Evolutionary conservation across 2,329 filamentous ascomycete species (phyloP).

Genomic region (Juglanconis oblonga): DNA sequence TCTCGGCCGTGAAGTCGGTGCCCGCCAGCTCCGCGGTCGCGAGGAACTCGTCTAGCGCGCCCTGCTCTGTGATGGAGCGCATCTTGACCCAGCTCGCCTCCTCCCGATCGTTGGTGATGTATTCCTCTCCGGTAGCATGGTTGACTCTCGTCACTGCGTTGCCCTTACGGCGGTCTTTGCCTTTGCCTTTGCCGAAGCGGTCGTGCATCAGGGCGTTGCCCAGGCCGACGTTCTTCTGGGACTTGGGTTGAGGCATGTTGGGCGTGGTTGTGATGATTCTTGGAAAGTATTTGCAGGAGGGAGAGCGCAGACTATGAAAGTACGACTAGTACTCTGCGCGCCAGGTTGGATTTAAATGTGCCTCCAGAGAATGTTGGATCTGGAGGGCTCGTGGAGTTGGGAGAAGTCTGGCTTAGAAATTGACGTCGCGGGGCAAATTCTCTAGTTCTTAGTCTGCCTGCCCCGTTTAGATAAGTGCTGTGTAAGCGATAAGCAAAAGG

Average conservation of each 20-base stretch:
- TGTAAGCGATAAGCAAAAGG: background rate
- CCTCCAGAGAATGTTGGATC: background rate
- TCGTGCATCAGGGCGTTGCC: slow-evolving; percentile 99
- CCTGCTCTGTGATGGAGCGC: slow-evolving; percentile 97
- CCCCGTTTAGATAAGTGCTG: slow-evolving; percentile 16
- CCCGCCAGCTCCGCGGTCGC: slow-evolving; percentile 95
- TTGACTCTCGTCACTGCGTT: slow-evolving; percentile 63
- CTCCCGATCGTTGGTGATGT: slow-evolving; percentile 85
- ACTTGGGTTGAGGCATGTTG: slow-evolving; percentile 71
- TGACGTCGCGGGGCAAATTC: slow-evolving; percentile 25
- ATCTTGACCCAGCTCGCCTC: slow-evolving; percentile 99
- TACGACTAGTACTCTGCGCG: background rate
- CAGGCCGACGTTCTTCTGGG: slow-evolving; percentile 90
- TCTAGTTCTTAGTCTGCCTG: background rate
- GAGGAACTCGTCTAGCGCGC: slow-evolving; percentile 92
- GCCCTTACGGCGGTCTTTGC: slow-evolving; percentile 72
- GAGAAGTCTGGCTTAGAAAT: slow-evolving; percentile 20
- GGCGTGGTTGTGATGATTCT: background rate
- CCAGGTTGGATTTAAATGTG: background rate
- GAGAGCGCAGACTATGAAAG: background rate
- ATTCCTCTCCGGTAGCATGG: slow-evolving; percentile 79
- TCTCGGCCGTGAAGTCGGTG: slow-evolving; percentile 97
- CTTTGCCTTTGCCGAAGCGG: slow-evolving; percentile 91
- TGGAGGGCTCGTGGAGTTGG: background rate
- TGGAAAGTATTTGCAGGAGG: background rate